Conservation (phyloP, 2,329 filamentous ascomycete genomes). For the Daldinia sp. region DNA sequence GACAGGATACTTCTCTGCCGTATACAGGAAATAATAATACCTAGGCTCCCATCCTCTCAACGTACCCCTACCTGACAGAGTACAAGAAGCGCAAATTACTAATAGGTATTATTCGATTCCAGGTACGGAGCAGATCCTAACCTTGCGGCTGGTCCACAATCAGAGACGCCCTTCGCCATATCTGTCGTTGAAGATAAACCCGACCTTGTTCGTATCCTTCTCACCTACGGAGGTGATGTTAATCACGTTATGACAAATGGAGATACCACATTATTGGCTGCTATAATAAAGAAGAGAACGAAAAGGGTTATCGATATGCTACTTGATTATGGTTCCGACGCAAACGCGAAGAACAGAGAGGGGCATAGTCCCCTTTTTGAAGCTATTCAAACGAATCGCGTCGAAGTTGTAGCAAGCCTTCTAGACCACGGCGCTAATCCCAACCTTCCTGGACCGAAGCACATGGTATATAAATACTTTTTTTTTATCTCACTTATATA, state of each 20-base stretch:
- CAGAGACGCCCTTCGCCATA: slow-evolving; percentile 67
- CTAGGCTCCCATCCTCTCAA: background rate
- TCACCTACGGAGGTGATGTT: slow-evolving; percentile 71
- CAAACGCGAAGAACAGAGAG: slow-evolving; percentile 63
- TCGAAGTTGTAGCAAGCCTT: slow-evolving; percentile 61
- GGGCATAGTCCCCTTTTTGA: slow-evolving; percentile 65
- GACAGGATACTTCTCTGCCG: background rate
- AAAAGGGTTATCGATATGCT: slow-evolving; percentile 60
- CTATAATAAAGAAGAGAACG: slow-evolving; percentile 66
- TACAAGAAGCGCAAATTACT: slow-evolving; percentile 6
- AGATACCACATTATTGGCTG: slow-evolving; percentile 70
- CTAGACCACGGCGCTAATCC: slow-evolving; percentile 72
- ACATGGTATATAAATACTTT: slow-evolving; percentile 66
- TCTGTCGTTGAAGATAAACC: slow-evolving; percentile 65
- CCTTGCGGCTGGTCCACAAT: slow-evolving; percentile 61
- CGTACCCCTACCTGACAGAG: background rate
- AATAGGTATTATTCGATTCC: background rate
- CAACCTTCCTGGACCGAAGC: slow-evolving; percentile 76
- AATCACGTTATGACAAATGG: slow-evolving; percentile 66
- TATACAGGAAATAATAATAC: background rate
- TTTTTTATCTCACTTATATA: background rate
- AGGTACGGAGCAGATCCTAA: slow-evolving; percentile 71
- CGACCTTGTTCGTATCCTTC: slow-evolving; percentile 68
- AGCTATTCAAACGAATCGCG: slow-evolving; percentile 60
- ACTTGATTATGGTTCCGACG: slow-evolving; percentile 60